Evolutionary conservation across 805 yeast species (phyloP), one percentile per base, ranked within the genome.

Genomic region (Komagataella mondaviorum): DNA sequence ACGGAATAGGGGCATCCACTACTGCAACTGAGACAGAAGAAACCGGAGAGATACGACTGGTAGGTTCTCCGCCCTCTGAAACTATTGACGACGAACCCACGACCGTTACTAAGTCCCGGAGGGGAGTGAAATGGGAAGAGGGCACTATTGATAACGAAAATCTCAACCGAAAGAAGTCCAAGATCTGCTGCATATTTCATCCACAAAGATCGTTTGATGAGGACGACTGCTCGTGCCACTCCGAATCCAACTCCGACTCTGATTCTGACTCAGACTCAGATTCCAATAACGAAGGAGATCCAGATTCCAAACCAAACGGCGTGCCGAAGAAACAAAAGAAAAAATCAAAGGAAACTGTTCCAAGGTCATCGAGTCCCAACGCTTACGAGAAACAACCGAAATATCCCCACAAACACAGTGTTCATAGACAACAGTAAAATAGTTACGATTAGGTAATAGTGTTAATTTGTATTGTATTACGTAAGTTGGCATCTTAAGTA

Each of bases 321-420:
- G 5, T 10, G 14, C 39, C 39, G 14, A 30, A 8, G 14, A 30
- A 50, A 14, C 51, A 10, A 43, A 30, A 30, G 39, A 30, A 30
- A 8, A 30, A 30, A 8, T 46, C n/a, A 45, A 55, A 36, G 44
- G 53, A 22, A 47, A 49, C 17, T 46, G 49, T 30, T n/a, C 23
- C 6, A 49, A 48, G 60, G 44, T 54, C 59, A 7, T 67, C 71
- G 47, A 70, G 72, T 55, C 95, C 86, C 18, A 87, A 91, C 66
- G 96, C 96, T 0, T 91, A 91, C 60, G 98, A 90, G 63, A 68
- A 78, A 44, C 96, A 88, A 64, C 97, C 96, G 1, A 77, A 71
- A 57, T 82, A 81, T 30, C 39, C 39, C 39, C 39, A 30, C 46
- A 45, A 30, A 30, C 39, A 30, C 39, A 30, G 39, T 30, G 39